A percentile compares a stretch with the other conserved stretches of the same genome.
phyloP scores from a whole-genome alignment of 2,329 filamentous ascomycete species.

The Pseudocercospora crystallina region DNA sequence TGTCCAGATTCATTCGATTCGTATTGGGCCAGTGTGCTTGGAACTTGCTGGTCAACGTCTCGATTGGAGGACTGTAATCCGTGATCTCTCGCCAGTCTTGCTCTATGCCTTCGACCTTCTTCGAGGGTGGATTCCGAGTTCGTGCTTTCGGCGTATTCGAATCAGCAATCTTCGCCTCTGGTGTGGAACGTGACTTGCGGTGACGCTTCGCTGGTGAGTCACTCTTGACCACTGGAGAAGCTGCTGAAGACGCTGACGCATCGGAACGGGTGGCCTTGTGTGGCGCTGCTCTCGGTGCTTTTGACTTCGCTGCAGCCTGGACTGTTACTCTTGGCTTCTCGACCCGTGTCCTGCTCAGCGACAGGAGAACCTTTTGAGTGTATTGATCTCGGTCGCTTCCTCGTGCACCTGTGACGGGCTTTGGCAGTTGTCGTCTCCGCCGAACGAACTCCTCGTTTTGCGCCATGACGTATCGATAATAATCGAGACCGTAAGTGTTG shows the following conservation, averaged over 20 bases:
- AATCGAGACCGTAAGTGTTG: slow-evolving; percentile 19
- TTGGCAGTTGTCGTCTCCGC: slow-evolving; percentile 14
- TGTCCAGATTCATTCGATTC: slow-evolving; percentile 70
- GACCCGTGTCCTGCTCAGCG: slow-evolving; percentile 15
- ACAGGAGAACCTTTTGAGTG: slow-evolving; percentile 17
- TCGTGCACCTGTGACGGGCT: slow-evolving; percentile 5
- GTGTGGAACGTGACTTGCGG: slow-evolving; percentile 18
- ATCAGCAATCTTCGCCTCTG: slow-evolving; percentile 3
- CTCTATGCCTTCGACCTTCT: slow-evolving; percentile 28
- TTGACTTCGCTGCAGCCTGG: slow-evolving; percentile 6
- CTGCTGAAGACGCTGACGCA: too few species aligned
- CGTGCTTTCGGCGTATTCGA: slow-evolving; percentile 24
- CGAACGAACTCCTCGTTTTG: slow-evolving; percentile 15
- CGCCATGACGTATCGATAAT: slow-evolving; percentile 16
- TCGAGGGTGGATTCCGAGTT: slow-evolving; percentile 29
- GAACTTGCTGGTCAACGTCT: slow-evolving; percentile 23
- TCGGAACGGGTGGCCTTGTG: too few species aligned
- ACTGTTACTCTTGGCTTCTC: slow-evolving; percentile 14
- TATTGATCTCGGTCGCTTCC: slow-evolving; percentile 14
- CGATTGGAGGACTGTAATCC: slow-evolving; percentile 30
- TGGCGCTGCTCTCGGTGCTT: slow-evolving; percentile 8
- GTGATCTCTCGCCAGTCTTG: slow-evolving; percentile 28
- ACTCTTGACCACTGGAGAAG: background rate
- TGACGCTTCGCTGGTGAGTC: slow-evolving; percentile 18
- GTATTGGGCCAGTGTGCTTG: slow-evolving; percentile 55